Conservation (phyloP, 2,329 filamentous ascomycete genomes). For the Torrubiella hemipterigena region DNA sequence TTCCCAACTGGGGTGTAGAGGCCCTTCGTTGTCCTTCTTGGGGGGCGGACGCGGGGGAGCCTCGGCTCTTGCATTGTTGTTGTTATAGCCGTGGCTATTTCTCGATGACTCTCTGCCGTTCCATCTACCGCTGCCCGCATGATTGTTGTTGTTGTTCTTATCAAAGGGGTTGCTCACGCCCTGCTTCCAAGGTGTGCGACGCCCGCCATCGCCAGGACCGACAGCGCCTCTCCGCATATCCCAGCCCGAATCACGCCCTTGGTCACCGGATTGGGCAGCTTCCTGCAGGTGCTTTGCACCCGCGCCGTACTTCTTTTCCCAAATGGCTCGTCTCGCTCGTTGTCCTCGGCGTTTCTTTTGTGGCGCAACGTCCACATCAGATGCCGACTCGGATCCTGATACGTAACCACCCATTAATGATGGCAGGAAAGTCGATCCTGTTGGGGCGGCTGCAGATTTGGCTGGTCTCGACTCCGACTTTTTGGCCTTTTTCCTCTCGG, state of each 20-base stretch:
- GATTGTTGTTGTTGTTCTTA: conserved; percentile 8
- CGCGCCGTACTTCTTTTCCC: conserved; percentile 67
- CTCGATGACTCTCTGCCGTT: too few relatives aligned
- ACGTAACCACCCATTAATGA: conserved; percentile 70
- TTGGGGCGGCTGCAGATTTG: conserved; percentile 12
- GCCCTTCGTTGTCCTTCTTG: conserved; percentile 35
- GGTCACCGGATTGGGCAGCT: conserved; percentile 17
- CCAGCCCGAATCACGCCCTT: conserved; percentile 39
- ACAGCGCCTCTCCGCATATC: conserved; percentile 45
- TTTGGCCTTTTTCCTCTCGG: conserved; percentile 9
- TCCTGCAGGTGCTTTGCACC: conserved; percentile 54
- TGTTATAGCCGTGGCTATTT: conserved; percentile 3
- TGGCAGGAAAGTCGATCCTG: conserved; percentile 55
- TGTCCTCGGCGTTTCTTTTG: conserved; percentile 68
- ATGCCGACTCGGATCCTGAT: conserved; percentile 60
- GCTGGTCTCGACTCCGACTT: conserved; percentile 9
- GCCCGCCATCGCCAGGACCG: conserved; percentile 23
- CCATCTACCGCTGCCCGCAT: conserved; percentile 5
- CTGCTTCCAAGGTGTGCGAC: conserved; percentile 40
- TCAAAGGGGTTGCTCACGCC: conserved; percentile 27
- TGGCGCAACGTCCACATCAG: conserved; percentile 51
- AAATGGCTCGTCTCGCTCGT: conserved; percentile 64
- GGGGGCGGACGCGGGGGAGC: conserved; percentile 16
- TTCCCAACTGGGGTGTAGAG: conserved; percentile 54
- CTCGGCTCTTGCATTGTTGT: conserved; percentile 6